phyloP scores from a whole-genome alignment of 164 flowering plant genomes.

The Warburgia ugandensis region DNA sequence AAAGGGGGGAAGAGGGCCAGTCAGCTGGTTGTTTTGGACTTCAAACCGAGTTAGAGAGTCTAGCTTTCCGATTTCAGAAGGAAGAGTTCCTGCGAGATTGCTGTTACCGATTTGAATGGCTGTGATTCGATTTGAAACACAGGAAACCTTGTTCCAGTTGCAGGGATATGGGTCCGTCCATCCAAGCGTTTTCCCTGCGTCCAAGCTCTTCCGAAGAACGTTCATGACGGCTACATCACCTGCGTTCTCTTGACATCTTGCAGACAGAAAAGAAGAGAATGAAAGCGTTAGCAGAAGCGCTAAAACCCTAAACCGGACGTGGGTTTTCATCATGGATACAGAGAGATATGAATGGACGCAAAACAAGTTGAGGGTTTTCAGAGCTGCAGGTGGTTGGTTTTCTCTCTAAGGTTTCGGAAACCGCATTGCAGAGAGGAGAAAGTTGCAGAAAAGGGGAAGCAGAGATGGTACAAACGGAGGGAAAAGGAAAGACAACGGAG shows the following conservation, averaged over 20 bases:
- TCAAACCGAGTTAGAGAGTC: conserved; percentile 38
- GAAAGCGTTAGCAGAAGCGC: background rate
- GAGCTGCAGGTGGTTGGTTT: too few species aligned
- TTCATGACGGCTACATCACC: conserved; percentile 4
- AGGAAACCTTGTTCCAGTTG: conserved; percentile 54
- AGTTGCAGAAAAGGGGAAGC: too few species aligned
- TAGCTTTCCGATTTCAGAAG: conserved; percentile 38
- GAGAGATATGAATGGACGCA: too few species aligned
- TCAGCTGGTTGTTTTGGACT: conserved; percentile 52
- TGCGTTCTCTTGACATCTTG: background rate
- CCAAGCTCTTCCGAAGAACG: conserved; percentile 2
- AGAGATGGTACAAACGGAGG: too few species aligned
- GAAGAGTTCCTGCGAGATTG: conserved; percentile 53
- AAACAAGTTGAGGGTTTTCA: too few species aligned
- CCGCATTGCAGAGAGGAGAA: too few species aligned
- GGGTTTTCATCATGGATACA: too few species aligned
- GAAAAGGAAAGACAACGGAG: too few species aligned
- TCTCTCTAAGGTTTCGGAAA: too few species aligned
- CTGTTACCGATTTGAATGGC: conserved; percentile 64
- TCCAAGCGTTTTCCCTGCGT: conserved; percentile 3
- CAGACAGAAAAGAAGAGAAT: background rate
- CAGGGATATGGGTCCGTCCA: conserved; percentile 48
- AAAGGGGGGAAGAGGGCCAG: conserved; percentile 72
- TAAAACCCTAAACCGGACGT: background rate
- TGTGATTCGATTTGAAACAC: conserved; percentile 45